Evolutionary conservation across 2,329 filamentous ascomycete genomes (phyloP).

Genomic region (Clarireedia hainanense): DNA sequence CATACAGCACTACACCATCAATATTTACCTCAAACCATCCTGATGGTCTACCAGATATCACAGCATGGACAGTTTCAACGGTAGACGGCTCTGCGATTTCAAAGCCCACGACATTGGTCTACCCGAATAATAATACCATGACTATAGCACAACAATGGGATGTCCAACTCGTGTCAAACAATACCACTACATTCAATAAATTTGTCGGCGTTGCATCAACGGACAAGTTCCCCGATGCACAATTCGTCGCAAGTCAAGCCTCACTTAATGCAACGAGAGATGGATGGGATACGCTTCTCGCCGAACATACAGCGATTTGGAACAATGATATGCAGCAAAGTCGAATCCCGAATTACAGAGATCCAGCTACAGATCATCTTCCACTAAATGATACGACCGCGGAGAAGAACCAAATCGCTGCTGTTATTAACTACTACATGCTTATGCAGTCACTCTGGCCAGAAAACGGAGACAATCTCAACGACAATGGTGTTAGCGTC

Average conservation of each 20-base stretch:
- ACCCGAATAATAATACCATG: constrained; percentile 44
- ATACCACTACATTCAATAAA: constrained; percentile 48
- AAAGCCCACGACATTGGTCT: constrained; percentile 11
- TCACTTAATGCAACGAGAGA: constrained; percentile 32
- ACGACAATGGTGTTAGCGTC: constrained; percentile 53
- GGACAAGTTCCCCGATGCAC: constrained; percentile 50
- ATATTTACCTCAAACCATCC: constrained; percentile 57
- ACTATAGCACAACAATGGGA: constrained; percentile 51
- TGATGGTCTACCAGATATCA: constrained; percentile 47
- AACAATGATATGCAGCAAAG: constrained; percentile 26
- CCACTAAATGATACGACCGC: constrained; percentile 24
- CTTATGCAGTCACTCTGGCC: constrained; percentile 39
- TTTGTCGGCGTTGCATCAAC: constrained; percentile 55
- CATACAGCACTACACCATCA: constrained; percentile 36
- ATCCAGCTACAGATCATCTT: constrained; percentile 41
- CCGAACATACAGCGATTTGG: constrained; percentile 11
- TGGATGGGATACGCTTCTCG: constrained; percentile 9
- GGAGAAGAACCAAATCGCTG: constrained; percentile 35
- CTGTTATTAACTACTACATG: constrained; percentile 41
- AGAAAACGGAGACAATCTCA: constrained; percentile 39
- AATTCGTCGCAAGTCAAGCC: constrained; percentile 33
- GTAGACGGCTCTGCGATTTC: constrained; percentile 25
- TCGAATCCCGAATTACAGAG: constrained; percentile 40
- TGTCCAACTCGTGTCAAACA: constrained; percentile 41
- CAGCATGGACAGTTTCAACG: constrained; percentile 47